These are phyloP conservation scores for Pichia californica DNA, from an alignment of 805 yeast species.

Conservation along the genomic window DNA sequence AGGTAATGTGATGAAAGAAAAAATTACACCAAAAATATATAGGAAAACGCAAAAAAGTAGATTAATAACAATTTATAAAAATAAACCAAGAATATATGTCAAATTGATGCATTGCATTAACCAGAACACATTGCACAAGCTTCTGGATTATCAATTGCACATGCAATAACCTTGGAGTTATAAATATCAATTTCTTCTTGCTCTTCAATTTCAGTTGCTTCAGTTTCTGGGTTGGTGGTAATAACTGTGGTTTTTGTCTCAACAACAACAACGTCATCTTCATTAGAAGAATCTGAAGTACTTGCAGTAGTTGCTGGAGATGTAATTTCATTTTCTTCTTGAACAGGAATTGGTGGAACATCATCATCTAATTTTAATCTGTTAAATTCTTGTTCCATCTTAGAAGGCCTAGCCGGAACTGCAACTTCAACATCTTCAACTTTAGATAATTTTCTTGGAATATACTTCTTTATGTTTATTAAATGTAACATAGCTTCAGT, in stretches of 20 bases:
- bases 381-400: conserved; percentile 7
- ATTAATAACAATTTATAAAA: neutral
- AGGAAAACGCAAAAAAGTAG: too few species aligned
- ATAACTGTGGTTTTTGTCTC: conserved; percentile 4
- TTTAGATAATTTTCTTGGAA: conserved; percentile 24
- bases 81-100: neutral
- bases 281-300: conserved; percentile 3
- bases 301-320: conserved; percentile 1
- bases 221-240: conserved; percentile 6
- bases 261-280: conserved; percentile 4
- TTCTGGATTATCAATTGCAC: conserved; percentile 96
- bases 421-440: conserved; percentile 26
- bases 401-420: conserved; percentile 6
- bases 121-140: conserved; percentile 99
- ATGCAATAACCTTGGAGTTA: conserved; percentile 90
- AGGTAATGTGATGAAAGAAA: too few species aligned
- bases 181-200: conserved; percentile 66
- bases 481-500: conserved; percentile 24
- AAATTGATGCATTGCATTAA: conserved; percentile 32
- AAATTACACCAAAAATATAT: too few species aligned
- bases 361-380: conserved; percentile 7
- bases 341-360: conserved; percentile 20
- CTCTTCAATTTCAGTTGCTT: conserved; percentile 5
- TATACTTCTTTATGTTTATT: conserved; percentile 30
- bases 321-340: conserved; percentile 13